These are phyloP conservation scores for Alternaria gansuensis DNA, from an alignment of 2,329 filamentous ascomycete species.

Conservation along the genomic window DNA sequence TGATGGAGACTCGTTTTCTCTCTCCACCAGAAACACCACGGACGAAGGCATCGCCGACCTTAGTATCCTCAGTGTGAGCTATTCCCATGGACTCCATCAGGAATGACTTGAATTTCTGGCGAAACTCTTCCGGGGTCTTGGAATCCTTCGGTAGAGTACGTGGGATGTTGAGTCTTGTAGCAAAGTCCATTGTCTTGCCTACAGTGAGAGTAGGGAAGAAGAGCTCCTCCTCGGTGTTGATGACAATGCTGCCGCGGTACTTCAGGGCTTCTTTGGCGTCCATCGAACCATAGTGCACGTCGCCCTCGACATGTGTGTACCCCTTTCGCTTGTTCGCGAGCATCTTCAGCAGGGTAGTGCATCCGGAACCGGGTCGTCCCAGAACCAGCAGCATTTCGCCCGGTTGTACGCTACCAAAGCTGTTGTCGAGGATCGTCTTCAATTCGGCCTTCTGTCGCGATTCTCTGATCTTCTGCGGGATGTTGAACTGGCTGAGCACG, in stretches of 20 bases:
- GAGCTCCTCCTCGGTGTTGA: slow-evolving; percentile 63
- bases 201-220: slow-evolving; percentile 63
- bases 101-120: slow-evolving; percentile 61
- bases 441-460: slow-evolving; percentile 57
- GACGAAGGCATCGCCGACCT: slow-evolving; percentile 72
- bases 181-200: slow-evolving; percentile 63
- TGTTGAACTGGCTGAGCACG: slow-evolving; percentile 63
- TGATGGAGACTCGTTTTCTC: slow-evolving; percentile 73
- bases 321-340: slow-evolving; percentile 62
- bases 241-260: slow-evolving; percentile 83
- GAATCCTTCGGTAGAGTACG: slow-evolving; percentile 62
- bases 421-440: slow-evolving; percentile 70
- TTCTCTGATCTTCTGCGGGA: slow-evolving; percentile 50
- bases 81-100: slow-evolving; percentile 56
- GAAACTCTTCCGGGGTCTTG: slow-evolving; percentile 57
- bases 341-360: slow-evolving; percentile 72
- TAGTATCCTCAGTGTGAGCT: slow-evolving; percentile 69
- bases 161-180: slow-evolving; percentile 66
- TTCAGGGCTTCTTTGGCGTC: slow-evolving; percentile 74
- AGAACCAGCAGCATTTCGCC: slow-evolving; percentile 79
- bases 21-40: slow-evolving; percentile 74
- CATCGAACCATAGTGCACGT: slow-evolving; percentile 59
- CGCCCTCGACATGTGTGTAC: slow-evolving; percentile 77
- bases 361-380: slow-evolving; percentile 64
- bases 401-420: slow-evolving; percentile 70